Evolutionary conservation across 2,329 filamentous ascomycete species (phyloP).

Genomic region (Trichoderma arundinaceum): DNA sequence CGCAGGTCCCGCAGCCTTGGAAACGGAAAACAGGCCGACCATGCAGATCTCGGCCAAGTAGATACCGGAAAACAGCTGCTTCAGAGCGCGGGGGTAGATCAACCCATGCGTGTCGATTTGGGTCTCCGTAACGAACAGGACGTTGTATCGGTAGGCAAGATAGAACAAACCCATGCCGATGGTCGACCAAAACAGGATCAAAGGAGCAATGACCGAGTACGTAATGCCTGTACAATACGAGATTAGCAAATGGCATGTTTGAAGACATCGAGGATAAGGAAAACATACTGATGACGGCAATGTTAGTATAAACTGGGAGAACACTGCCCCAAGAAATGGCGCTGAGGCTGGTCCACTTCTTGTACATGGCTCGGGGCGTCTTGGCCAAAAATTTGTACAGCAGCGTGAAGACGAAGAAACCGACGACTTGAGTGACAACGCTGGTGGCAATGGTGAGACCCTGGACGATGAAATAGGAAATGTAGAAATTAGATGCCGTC

Average conservation of each 20-base stretch:
- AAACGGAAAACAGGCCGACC: constrained; percentile 79
- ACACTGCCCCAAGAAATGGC: constrained; percentile 78
- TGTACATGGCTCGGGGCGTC: constrained; percentile 80
- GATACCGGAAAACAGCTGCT: constrained; percentile 81
- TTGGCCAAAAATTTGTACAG: constrained; percentile 74
- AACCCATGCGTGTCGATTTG: constrained; percentile 87
- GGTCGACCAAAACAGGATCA: constrained; percentile 80
- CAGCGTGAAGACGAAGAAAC: constrained; percentile 70
- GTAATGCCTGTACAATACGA: constrained; percentile 59
- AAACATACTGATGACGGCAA: constrained; percentile 68
- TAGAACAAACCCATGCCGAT: constrained; percentile 81
- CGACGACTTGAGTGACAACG: constrained; percentile 69
- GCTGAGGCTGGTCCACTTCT: constrained; percentile 71
- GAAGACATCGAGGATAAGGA: background rate
- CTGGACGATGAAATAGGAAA: constrained; percentile 86
- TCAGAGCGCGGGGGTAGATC: constrained; percentile 84
- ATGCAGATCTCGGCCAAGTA: constrained; percentile 82
- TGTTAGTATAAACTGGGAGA: constrained; percentile 75
- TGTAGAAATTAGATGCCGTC: constrained; percentile 89
- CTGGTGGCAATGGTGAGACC: constrained; percentile 77
- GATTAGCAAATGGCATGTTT: constrained; percentile 34
- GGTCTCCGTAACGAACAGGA: constrained; percentile 80
- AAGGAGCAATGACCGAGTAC: constrained; percentile 82
- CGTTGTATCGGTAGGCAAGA: constrained; percentile 83
- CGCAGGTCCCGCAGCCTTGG: constrained; percentile 69